Percentiles rank a stretch among this genome's conserved stretches.
These are phyloP conservation scores for Pythium phragmiticola DNA, from an alignment of 352 stramenopile species.

Conservation along the genomic window DNA sequence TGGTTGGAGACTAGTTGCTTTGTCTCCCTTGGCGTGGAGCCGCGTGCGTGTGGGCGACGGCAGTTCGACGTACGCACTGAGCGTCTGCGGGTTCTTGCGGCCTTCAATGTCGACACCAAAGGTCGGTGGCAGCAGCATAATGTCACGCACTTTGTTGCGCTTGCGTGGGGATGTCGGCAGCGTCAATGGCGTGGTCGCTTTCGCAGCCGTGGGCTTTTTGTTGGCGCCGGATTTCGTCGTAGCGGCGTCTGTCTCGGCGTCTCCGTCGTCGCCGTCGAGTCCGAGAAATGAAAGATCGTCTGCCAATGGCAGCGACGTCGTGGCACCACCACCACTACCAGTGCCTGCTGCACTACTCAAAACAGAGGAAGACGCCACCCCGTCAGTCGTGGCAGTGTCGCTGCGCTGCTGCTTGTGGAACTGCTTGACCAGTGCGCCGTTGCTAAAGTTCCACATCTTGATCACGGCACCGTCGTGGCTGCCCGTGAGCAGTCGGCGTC, in stretches of 20 bases:
- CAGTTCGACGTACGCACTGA: constrained; percentile 42
- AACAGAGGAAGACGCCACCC: not conserved
- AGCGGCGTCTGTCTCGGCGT: not conserved
- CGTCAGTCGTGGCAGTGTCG: not conserved
- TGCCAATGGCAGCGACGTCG: constrained; percentile 3
- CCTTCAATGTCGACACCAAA: constrained; percentile 65
- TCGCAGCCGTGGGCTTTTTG: constrained; percentile 3
- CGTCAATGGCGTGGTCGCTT: not conserved
- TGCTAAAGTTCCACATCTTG: constrained; percentile 92
- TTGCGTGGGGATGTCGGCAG: constrained; percentile 18
- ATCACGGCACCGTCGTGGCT: constrained; percentile 73
- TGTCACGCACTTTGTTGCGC: constrained; percentile 51
- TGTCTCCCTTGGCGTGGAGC: constrained; percentile 28
- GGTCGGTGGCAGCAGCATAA: constrained; percentile 58
- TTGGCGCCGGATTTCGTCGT: not conserved
- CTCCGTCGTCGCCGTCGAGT: constrained; percentile 9
- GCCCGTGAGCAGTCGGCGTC: constrained; percentile 74
- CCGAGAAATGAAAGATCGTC: constrained; percentile 26
- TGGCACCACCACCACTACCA: not conserved
- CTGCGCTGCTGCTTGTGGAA: constrained; percentile 64
- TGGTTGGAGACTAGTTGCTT: constrained; percentile 1
- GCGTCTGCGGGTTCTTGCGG: constrained; percentile 27
- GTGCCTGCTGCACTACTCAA: not conserved
- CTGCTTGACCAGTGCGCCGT: constrained; percentile 81
- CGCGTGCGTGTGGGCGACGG: constrained; percentile 46